Base-by-base conservation (phyloP, 176 grass and related monocot species). In the Oropetium thomaeum region DNA sequence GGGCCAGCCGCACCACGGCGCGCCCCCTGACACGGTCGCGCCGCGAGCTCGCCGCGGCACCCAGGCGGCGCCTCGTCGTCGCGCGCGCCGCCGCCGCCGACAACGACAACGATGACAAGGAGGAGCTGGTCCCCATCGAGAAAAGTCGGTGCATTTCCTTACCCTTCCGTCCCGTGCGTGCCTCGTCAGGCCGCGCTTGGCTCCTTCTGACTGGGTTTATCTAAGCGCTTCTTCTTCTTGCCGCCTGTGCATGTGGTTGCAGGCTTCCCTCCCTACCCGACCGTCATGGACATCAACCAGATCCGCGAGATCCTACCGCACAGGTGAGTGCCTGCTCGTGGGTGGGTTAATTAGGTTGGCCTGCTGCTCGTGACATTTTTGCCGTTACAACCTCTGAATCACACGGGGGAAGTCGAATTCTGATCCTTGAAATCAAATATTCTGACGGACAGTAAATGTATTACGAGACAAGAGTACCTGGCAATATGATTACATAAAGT, bases 231-330 rank as follows among this genome's bases (percentile, higher is more conserved):
- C 8, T 47, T 35, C 53, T 59, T 40, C 35, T 5, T 63, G 58
- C 12, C 19, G 72, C 53, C 5, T 32, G 15, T 31, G 43, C 8
- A 17, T 43, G 71, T 53, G n/a, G 23, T 27, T 57, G 53, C 42
- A 87, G 86, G 65, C 54, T 84, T 88, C 47, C 75, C 86, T 65
- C n/a, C 86, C 34, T 88, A 75, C 71, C 86, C 86, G 4, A 49
- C 70, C 41, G 81, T 88, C 38, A 84, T 88, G 86, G 86, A 88
- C 62, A 88, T 88, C 70, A 88, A 88, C 59, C 80, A 83, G 76
- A 88, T 88, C 75, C 86, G 86, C 10, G 81, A 79, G n/a, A 76
- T 83, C 64, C 70, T 88, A 28, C 86, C 86, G 4, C 86, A 88
- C 67, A 59, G 86, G 86, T 88, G 76, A 80, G 53, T 32, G 23